Evolutionary conservation across 306 rosid species (phyloP).

Genomic region (Citrullus colocynthis): DNA sequence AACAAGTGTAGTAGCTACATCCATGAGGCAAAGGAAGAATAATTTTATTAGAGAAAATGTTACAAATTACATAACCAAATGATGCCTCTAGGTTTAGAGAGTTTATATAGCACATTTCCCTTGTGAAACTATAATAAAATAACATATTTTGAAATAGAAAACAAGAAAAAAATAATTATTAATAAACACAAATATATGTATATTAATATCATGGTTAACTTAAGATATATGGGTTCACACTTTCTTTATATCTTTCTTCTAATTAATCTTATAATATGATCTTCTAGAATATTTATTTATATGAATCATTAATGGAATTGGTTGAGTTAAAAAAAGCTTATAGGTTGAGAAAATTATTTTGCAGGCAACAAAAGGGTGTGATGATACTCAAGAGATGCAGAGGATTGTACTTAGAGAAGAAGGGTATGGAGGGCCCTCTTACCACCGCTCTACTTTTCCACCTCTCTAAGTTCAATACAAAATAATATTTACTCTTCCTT

Average conservation of each 20-base stretch:
- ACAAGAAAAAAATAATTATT: too few relatives aligned
- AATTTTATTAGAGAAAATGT: too few relatives aligned
- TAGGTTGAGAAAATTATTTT: background rate
- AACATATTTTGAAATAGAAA: too few relatives aligned
- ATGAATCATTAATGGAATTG: background rate
- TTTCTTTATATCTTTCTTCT: background rate
- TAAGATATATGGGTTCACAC: background rate
- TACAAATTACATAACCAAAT: too few relatives aligned
- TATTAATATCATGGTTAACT: background rate
- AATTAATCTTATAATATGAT: background rate
- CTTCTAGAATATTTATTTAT: background rate
- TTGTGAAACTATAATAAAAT: too few relatives aligned
- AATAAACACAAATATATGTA: too few relatives aligned
- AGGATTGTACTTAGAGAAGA: conserved; percentile 17
- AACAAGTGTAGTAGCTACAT: too few relatives aligned
- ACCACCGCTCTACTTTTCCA: background rate
- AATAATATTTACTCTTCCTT: background rate
- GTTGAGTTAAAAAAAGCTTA: background rate
- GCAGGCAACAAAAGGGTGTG: conserved; percentile 24
- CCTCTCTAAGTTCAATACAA: background rate
- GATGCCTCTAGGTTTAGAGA: too few relatives aligned
- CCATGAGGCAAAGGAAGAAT: too few relatives aligned
- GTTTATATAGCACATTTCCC: too few relatives aligned
- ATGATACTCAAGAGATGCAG: conserved; percentile 20
- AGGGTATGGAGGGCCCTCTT: conserved; percentile 21